A percentile compares a stretch with the other conserved stretches of the same genome.
phyloP scores from a whole-genome alignment of 805 yeast genomes.

The Candida boidinii region DNA sequence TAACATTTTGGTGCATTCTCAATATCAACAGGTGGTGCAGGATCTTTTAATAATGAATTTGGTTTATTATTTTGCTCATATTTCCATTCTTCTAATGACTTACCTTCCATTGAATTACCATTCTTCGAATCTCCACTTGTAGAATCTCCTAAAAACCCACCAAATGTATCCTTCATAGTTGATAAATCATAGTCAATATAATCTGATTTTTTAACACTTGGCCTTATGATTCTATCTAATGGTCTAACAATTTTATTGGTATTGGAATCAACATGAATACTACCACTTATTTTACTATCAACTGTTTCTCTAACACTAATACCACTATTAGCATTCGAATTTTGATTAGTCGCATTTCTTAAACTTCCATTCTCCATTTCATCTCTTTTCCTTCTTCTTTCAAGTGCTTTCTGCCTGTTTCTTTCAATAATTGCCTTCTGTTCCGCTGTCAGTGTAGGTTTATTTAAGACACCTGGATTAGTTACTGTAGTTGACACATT shows the following conservation, averaged over 20 bases:
- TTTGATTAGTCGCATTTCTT: slow-evolving; percentile 15
- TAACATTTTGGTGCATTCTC: slow-evolving; percentile 71
- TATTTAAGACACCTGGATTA: no score
- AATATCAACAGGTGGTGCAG: slow-evolving; percentile 67
- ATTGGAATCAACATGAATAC: no score
- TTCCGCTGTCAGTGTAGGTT: slow-evolving; percentile 32
- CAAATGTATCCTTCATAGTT: slow-evolving; percentile 79
- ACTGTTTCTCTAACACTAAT: no score
- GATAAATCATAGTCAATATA: slow-evolving; percentile 84
- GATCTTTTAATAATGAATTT: slow-evolving; percentile 38
- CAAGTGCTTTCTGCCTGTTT: slow-evolving; percentile 47
- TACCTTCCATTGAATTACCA: slow-evolving; percentile 19
- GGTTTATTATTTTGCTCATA: slow-evolving; percentile 32
- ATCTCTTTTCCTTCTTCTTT: slow-evolving; percentile 15
- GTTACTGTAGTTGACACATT: no score
- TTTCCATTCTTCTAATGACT: slow-evolving; percentile 47
- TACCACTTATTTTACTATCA: no score
- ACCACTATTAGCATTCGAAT: slow-evolving; percentile 3
- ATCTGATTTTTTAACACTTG: slow-evolving; percentile 49
- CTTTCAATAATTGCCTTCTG: slow-evolving; percentile 40
- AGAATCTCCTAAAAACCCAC: slow-evolving; percentile 65
- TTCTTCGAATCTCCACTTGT: slow-evolving; percentile 14
- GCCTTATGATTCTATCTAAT: no score
- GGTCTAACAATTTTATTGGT: no score
- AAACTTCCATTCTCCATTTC: slow-evolving; percentile 5